Conservation (phyloP, 1,139 yeast species). For the Blastobotrys aristatus region DNA sequence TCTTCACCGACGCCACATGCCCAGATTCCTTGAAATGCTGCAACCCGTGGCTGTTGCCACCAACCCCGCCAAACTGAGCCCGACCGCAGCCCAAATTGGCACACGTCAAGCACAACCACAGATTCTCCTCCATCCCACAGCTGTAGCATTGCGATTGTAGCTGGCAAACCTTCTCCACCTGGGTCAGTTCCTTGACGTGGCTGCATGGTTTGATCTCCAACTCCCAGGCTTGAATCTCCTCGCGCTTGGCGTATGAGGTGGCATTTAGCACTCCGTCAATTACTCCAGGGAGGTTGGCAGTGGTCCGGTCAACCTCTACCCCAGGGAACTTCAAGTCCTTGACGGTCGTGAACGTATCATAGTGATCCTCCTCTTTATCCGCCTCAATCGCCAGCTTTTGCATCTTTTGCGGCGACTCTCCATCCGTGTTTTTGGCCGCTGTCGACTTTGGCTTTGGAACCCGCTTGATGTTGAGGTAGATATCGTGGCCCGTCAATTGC, state of each 20-base stretch:
- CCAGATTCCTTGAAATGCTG: conserved; percentile 51
- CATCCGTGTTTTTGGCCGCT: background rate
- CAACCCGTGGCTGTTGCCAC: conserved; percentile 89
- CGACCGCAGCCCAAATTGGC: conserved; percentile 92
- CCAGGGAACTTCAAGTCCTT: conserved; percentile 38
- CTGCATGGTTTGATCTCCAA: conserved; percentile 76
- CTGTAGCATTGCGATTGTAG: conserved; percentile 25
- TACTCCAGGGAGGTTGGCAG: conserved; percentile 22
- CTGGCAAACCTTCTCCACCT: conserved; percentile 22
- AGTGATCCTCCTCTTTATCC: conserved; percentile 62
- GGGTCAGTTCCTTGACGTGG: conserved; percentile 58
- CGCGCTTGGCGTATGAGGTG: conserved; percentile 59
- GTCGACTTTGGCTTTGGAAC: conserved; percentile 36
- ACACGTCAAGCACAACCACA: conserved; percentile 91
- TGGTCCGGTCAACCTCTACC: conserved; percentile 15
- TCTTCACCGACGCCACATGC: conserved; percentile 82
- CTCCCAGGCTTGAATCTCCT: conserved; percentile 89
- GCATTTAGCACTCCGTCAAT: conserved; percentile 54
- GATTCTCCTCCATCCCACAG: conserved; percentile 69
- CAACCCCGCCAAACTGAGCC: conserved; percentile 84
- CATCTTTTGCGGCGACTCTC: conserved; percentile 46
- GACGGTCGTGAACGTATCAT: conserved; percentile 44
- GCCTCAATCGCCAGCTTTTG: conserved; percentile 73
- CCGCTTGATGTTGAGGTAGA: conserved; percentile 55
- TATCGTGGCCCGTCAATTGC: conserved; percentile 46